Conservation (phyloP, 2,329 filamentous ascomycete species). For the Cladosporium sp. region DNA sequence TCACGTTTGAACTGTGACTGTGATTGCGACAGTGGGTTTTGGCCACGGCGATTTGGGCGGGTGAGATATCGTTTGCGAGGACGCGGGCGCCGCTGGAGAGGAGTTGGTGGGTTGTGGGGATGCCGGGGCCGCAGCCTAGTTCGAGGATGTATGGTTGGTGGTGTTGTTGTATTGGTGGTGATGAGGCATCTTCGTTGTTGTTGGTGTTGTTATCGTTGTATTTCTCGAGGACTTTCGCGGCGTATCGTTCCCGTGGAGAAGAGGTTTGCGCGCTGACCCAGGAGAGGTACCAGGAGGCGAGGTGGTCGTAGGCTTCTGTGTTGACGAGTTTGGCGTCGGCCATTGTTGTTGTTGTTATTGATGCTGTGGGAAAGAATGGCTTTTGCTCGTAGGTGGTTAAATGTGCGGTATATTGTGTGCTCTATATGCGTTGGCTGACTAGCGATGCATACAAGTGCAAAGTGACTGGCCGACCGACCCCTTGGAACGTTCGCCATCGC, state of each 20-base stretch:
- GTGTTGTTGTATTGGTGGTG: background rate
- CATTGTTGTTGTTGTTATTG: conserved; percentile 5
- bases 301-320: conserved; percentile 40
- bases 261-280: conserved; percentile 37
- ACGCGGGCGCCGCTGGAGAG: conserved; percentile 29
- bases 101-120: conserved; percentile 36
- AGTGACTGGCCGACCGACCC: background rate
- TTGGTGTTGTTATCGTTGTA: background rate
- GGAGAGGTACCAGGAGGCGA: conserved; percentile 41
- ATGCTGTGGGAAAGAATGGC: background rate
- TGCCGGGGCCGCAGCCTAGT: conserved; percentile 46
- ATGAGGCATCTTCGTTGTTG: background rate
- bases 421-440: background rate
- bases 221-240: conserved; percentile 34
- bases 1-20: background rate
- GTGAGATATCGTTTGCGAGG: conserved; percentile 32
- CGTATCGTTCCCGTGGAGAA: conserved; percentile 39
- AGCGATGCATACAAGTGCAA: background rate
- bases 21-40: conserved; percentile 26
- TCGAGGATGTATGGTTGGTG: conserved; percentile 38
- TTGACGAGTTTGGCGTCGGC: conserved; percentile 23
- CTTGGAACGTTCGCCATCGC: background rate
- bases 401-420: background rate
- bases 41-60: conserved; percentile 27
- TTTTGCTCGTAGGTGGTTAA: background rate